Evolutionary conservation across 331 rosid species (phyloP).

Genomic region (Quercus lobata): DNA sequence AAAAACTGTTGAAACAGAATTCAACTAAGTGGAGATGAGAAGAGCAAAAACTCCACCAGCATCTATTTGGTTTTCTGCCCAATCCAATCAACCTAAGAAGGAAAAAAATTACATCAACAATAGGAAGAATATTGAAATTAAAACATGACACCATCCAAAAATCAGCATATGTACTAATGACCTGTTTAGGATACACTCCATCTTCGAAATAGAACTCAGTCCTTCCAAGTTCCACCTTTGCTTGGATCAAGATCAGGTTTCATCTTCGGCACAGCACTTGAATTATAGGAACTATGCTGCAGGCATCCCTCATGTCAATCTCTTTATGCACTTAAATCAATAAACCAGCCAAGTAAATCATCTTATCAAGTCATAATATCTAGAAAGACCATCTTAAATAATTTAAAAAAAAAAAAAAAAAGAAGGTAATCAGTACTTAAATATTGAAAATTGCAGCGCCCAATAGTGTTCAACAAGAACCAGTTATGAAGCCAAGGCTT

Average conservation of each 20-base stretch:
- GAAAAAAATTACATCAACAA: slow-evolving; percentile 16
- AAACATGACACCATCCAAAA: neutral
- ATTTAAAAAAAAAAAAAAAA: too few relatives aligned
- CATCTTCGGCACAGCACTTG: slow-evolving; percentile 73
- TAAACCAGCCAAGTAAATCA: too few relatives aligned
- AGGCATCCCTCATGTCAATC: slow-evolving; percentile 30
- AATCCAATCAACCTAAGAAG: slow-evolving; percentile 85
- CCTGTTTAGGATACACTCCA: slow-evolving; percentile 1
- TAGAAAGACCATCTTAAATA: too few relatives aligned
- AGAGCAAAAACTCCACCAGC: slow-evolving; percentile 44
- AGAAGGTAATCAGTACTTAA: too few relatives aligned
- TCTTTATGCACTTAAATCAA: too few relatives aligned
- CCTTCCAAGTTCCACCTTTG: slow-evolving; percentile 46
- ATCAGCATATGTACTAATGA: slow-evolving; percentile 7
- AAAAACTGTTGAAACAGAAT: neutral
- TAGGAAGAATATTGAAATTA: neutral
- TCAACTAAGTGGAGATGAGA: slow-evolving; percentile 5
- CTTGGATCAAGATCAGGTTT: slow-evolving; percentile 77
- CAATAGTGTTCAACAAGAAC: too few relatives aligned
- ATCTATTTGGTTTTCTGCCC: slow-evolving; percentile 94
- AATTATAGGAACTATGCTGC: slow-evolving; percentile 55
- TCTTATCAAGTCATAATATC: too few relatives aligned
- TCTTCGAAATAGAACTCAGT: slow-evolving; percentile 79
- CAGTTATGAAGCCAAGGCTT: too few relatives aligned
- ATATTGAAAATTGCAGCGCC: too few relatives aligned